Percentiles rank a stretch among this genome's conserved stretches.
These are phyloP conservation scores for Fibroporia radiculosa DNA, from an alignment of 768 basidiomycete genomes.

Conservation along the genomic window DNA sequence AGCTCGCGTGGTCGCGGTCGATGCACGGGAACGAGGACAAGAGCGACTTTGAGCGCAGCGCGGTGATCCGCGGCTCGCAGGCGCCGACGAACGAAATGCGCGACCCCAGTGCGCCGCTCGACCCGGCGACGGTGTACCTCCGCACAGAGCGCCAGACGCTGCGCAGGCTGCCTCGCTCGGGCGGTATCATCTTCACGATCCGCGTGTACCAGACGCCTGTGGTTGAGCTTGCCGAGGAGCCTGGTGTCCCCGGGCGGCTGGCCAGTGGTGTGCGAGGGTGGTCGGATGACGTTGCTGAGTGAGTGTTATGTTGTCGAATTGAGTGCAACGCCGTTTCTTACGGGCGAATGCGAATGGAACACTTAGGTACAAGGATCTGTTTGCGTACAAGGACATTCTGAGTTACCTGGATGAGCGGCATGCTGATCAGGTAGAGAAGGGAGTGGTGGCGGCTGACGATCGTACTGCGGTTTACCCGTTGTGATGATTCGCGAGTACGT, in stretches of 20 bases:
- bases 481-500: too few species aligned
- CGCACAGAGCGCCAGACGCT: constrained; percentile 63
- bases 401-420: constrained; percentile 30
- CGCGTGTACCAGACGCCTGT: constrained; percentile 56
- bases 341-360: not conserved
- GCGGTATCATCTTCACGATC: constrained; percentile 63
- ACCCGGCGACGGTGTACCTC: constrained; percentile 34
- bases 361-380: constrained; percentile 31
- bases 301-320: constrained; percentile 31
- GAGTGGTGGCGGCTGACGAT: constrained; percentile 13
- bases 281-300: constrained; percentile 52
- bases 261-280: constrained; percentile 59
- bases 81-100: not conserved
- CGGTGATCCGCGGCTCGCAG: constrained; percentile 6
- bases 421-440: constrained; percentile 22
- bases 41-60: constrained; percentile 11
- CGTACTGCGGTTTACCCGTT: constrained; percentile 1
- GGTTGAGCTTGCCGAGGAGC: constrained; percentile 43
- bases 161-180: constrained; percentile 52
- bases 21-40: constrained; percentile 48
- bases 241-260: constrained; percentile 52
- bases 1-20: constrained; percentile 55
- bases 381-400: constrained; percentile 25
- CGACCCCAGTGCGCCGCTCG: constrained; percentile 7
- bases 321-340: constrained; percentile 4